phyloP scores from a whole-genome alignment of 2,329 filamentous ascomycete genomes.

The Aspergillus hortae region DNA sequence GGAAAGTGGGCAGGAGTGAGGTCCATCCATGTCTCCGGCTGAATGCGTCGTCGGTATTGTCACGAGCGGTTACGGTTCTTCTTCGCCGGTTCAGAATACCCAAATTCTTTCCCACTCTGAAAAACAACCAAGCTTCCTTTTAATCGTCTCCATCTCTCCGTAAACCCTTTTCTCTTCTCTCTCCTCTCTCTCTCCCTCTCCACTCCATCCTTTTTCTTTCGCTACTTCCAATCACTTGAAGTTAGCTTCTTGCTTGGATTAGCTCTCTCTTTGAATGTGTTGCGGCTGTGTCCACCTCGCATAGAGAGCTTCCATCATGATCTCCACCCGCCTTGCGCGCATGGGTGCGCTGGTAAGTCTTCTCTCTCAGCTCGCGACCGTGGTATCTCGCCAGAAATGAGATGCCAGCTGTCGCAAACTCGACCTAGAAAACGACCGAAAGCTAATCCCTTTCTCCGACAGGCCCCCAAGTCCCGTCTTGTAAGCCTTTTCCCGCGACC shows the following conservation, averaged over 20 bases:
- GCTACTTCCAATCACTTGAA: slow-evolving; percentile 24
- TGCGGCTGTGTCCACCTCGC: slow-evolving; percentile 32
- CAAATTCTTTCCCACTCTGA: slow-evolving; percentile 32
- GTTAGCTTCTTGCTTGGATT: slow-evolving; percentile 28
- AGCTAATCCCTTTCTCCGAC: slow-evolving; percentile 19
- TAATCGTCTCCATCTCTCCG: slow-evolving; percentile 30
- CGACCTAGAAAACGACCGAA: background rate
- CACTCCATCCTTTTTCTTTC: slow-evolving; percentile 33
- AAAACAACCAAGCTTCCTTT: slow-evolving; percentile 38
- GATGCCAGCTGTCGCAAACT: too few species aligned
- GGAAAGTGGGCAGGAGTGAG: slow-evolving; percentile 5
- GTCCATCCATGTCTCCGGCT: slow-evolving; percentile 26
- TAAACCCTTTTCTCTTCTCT: slow-evolving; percentile 35
- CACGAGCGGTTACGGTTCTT: slow-evolving; percentile 38
- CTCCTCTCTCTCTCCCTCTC: slow-evolving; percentile 28
- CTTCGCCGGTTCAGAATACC: slow-evolving; percentile 33
- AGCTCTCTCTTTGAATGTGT: slow-evolving; percentile 36
- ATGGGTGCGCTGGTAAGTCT: slow-evolving; percentile 46
- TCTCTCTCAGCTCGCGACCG: slow-evolving; percentile 1
- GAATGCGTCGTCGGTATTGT: slow-evolving; percentile 31
- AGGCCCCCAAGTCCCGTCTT: slow-evolving; percentile 46
- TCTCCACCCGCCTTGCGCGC: slow-evolving; percentile 46
- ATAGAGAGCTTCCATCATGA: slow-evolving; percentile 45
- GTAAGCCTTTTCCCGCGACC: slow-evolving; percentile 31
- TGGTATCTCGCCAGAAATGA: too few species aligned